Conservation (phyloP, 169 alveolate genomes). For the Condylostoma magnum region DNA sequence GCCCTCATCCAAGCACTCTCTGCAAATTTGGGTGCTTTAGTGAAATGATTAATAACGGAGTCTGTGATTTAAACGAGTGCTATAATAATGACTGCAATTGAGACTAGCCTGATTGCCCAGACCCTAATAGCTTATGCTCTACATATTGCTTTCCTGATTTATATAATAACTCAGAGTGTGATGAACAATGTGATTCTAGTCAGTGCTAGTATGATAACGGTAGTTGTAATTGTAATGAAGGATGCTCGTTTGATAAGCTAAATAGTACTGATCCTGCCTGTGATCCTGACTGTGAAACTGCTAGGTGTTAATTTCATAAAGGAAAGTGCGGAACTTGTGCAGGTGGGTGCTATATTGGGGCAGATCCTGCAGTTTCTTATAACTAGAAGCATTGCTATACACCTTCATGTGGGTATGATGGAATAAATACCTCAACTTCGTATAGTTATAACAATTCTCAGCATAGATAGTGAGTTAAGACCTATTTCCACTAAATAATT, state of each 20-base stretch:
- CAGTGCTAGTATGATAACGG: not conserved
- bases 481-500: too few relatives aligned
- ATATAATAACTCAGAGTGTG: not conserved
- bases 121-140: not conserved
- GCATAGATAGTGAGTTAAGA: too few relatives aligned
- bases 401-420: too few relatives aligned
- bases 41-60: not conserved
- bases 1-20: not conserved
- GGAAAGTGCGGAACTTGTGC: constrained; percentile 11
- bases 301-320: constrained; percentile 11
- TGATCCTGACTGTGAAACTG: constrained; percentile 12
- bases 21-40: not conserved
- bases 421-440: too few relatives aligned
- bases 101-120: not conserved
- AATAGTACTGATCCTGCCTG: constrained; percentile 2
- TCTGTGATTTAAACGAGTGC: not conserved
- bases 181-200: not conserved
- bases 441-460: too few relatives aligned
- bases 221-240: constrained; percentile 1
- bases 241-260: not conserved
- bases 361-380: too few relatives aligned
- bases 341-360: too few relatives aligned
- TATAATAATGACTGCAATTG: not conserved
- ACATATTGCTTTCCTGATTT: not conserved
- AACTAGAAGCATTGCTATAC: too few relatives aligned